Percentiles rank a stretch among this genome's conserved stretches.
phyloP scores from a whole-genome alignment of 2,329 filamentous ascomycete species.

The Mariannaea sp. region DNA sequence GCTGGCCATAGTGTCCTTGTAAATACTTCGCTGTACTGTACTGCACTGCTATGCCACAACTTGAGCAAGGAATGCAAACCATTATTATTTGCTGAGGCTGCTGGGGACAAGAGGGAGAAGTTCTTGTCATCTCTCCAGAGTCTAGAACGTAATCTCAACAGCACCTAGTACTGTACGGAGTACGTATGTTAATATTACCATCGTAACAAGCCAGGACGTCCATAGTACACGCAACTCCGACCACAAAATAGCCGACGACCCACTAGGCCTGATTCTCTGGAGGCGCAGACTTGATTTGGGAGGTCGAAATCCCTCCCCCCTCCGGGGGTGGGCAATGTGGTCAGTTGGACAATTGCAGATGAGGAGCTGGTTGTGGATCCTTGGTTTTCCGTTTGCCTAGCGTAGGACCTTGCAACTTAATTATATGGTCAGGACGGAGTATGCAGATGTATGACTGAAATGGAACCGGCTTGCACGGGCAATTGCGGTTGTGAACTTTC shows the following conservation, averaged over 20 bases:
- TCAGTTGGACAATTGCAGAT: constrained; percentile 12
- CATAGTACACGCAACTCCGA: neutral
- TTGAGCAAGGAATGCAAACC: too few species aligned
- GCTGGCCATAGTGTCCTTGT: too few species aligned
- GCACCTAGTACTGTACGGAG: too few species aligned
- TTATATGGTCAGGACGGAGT: too few species aligned
- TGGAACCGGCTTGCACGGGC: too few species aligned
- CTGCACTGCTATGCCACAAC: too few species aligned
- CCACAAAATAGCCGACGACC: neutral
- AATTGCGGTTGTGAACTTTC: too few species aligned
- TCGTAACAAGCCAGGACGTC: too few species aligned
- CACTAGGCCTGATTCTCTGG: neutral
- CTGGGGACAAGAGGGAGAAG: too few species aligned
- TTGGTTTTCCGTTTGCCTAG: constrained; percentile 6
- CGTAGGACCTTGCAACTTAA: constrained; percentile 4
- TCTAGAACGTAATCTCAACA: neutral
- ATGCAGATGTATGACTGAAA: neutral
- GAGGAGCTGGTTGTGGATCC: constrained; percentile 9
- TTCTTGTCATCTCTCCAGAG: neutral
- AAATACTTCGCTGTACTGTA: too few species aligned
- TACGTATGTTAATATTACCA: too few species aligned
- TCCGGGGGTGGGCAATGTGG: constrained; percentile 1
- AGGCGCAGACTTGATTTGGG: constrained; percentile 6
- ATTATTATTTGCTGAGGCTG: too few species aligned
- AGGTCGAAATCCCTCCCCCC: constrained; percentile 6